Conservation (phyloP, 306 rosid genomes). For the Trifolium repens region DNA sequence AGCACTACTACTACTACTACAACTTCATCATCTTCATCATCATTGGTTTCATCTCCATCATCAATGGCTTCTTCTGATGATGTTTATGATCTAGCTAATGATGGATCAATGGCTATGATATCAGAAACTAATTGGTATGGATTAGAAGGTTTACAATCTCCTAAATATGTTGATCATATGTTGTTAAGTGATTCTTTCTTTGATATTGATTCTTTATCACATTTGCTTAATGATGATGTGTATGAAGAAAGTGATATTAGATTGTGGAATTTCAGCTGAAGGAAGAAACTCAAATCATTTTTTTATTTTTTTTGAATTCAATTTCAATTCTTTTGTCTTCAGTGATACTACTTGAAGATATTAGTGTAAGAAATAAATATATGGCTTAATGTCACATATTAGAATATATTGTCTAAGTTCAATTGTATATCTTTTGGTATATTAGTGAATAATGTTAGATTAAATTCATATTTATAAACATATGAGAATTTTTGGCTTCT, state of each 20-base stretch:
- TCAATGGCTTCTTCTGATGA: conserved; percentile 57
- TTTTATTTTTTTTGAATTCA: neutral
- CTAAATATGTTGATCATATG: conserved; percentile 71
- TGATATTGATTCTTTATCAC: conserved; percentile 74
- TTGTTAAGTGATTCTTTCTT: conserved; percentile 54
- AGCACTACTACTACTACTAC: too few species aligned
- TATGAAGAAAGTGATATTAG: conserved; percentile 81
- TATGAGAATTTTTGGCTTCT: conserved; percentile 47
- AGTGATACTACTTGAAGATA: conserved; percentile 43
- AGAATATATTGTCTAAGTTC: conserved; percentile 45
- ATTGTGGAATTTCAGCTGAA: conserved; percentile 90
- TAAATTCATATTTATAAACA: conserved; percentile 47
- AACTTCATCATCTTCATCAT: conserved; percentile 50
- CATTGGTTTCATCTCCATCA: conserved; percentile 56
- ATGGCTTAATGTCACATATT: neutral
- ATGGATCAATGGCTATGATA: conserved; percentile 52
- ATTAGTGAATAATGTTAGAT: conserved; percentile 37
- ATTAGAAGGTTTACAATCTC: conserved; percentile 58
- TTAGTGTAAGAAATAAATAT: conserved; percentile 44
- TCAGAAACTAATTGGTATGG: conserved; percentile 52
- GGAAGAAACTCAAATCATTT: conserved; percentile 1
- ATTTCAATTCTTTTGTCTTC: conserved; percentile 50
- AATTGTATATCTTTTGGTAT: conserved; percentile 35
- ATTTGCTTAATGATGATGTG: conserved; percentile 54
- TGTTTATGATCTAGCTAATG: conserved; percentile 42